Base-by-base conservation (phyloP, 306 rosid genomes). In the Purshia tridentata region DNA sequence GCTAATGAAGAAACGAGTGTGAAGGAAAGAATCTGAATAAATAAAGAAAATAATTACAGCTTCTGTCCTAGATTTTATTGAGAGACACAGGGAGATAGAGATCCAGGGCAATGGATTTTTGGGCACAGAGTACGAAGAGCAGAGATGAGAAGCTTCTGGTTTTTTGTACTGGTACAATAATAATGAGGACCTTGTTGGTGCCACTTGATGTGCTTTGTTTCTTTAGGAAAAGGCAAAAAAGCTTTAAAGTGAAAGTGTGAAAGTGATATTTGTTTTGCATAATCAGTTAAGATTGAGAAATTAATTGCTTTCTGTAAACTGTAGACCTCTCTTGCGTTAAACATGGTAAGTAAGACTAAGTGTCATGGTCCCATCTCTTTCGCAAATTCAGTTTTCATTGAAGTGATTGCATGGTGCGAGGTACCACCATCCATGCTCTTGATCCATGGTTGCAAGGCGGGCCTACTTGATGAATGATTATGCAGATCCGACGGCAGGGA, bases 131-230 rank as follows among this genome's bases (percentile, higher is more conserved):
- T 4, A 35, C 45, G 47, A 29, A 49, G 41, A 23, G 56, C 41
- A 29, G 74, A 58, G 16, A 74, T 74, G 48, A 74, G 87, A 83
- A 85, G 84, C 16, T 64, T 83, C 86, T 79, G 84, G 88, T 50
- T 77, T 76, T 45, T 76, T 45, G 75, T 69, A 71, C 6, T 49
- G 8, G 9, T 7, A 19, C 44, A 13, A 20, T 49, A 29, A 29
- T 29, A 29, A 29, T 29, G 35, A 29, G 72, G 62, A 60, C 7
- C 41, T 51, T 10, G 22, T 51, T 10, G 39, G 46, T 39, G 54
- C n/a, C n/a, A n/a, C n/a, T n/a, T n/a, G n/a, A n/a, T n/a, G 13
- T n/a, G 63, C 53, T 40, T 20, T 61, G 6, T 39, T 51, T 6
- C 78, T 65, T 74, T 74, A 18, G 12, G 39, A 41, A 53, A 11